A percentile compares a stretch with the other conserved stretches of the same genome.
Conservation (phyloP, 257 asterid genomes). For the Solanum ossicruentum region DNA sequence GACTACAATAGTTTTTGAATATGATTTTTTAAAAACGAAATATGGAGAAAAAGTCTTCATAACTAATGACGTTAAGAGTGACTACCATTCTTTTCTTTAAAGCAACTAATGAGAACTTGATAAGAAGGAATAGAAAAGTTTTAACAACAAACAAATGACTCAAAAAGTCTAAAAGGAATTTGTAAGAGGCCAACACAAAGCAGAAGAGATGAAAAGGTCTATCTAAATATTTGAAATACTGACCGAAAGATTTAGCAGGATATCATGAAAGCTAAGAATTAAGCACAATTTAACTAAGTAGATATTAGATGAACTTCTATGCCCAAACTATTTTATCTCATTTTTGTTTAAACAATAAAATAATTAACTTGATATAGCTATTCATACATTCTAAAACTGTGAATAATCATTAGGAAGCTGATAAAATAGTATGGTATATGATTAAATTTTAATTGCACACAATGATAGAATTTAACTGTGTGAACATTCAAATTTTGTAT, state of each 20-base stretch:
- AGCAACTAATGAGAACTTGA: slow-evolving; percentile 12
- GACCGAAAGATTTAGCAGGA: slow-evolving; percentile 1
- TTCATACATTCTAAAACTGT: not conserved
- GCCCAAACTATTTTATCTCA: not conserved
- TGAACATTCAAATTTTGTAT: not conserved
- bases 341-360: not conserved
- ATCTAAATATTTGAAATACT: slow-evolving; percentile 9
- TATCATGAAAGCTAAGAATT: slow-evolving; percentile 5
- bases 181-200: not conserved
- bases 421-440: not conserved
- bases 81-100: not conserved
- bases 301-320: slow-evolving; percentile 7
- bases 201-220: not conserved
- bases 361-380: not conserved
- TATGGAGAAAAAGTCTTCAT: not conserved
- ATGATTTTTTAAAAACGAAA: not conserved
- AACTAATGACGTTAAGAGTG: not conserved
- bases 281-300: slow-evolving; percentile 10
- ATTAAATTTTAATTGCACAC: not conserved
- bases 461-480: not conserved
- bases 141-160: slow-evolving; percentile 7
- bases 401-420: not conserved
- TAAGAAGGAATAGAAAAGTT: slow-evolving; percentile 13
- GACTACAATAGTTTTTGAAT: slow-evolving; percentile 9
- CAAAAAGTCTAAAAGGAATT: slow-evolving; percentile 8